A percentile compares a stretch with the other conserved stretches of the same genome.
phyloP scores from a whole-genome alignment of 192 early-diverging fungal genomes.

The Mortierella claussenii region DNA sequence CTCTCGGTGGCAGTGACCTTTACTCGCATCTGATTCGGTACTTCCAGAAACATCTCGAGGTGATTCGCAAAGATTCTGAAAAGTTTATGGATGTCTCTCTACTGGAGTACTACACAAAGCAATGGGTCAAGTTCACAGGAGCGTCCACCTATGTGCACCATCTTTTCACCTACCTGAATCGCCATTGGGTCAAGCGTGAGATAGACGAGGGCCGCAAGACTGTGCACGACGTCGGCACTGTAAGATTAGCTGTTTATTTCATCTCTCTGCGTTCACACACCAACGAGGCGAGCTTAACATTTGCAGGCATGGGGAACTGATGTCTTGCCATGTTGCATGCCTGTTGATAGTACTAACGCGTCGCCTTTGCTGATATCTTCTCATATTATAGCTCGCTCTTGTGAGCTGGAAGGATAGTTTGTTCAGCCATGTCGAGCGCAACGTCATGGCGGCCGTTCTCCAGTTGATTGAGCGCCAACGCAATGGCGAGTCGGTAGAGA shows the following conservation, averaged over 20 bases:
- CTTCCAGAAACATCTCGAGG: slow-evolving; percentile 66
- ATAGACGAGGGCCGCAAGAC: slow-evolving; percentile 92
- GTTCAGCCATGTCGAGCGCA: slow-evolving; percentile 72
- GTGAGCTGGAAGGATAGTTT: slow-evolving; percentile 90
- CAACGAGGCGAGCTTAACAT: no score
- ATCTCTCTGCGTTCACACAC: no score
- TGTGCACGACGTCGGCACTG: slow-evolving; percentile 93
- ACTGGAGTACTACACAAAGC: slow-evolving; percentile 85
- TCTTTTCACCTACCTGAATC: slow-evolving; percentile 94
- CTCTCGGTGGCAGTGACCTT: slow-evolving; percentile 65
- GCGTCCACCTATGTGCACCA: slow-evolving; percentile 88
- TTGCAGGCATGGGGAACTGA: no score
- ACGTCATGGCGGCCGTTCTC: slow-evolving; percentile 82
- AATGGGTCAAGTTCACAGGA: slow-evolving; percentile 93
- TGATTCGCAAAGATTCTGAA: slow-evolving; percentile 66
- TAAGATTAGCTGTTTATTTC: slow-evolving; percentile 58
- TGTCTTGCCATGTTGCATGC: neutral
- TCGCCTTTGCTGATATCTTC: no score
- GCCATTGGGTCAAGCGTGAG: slow-evolving; percentile 97
- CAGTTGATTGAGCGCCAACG: slow-evolving; percentile 83
- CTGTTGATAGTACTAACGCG: no score
- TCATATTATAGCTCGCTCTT: slow-evolving; percentile 77
- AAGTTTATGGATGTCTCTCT: slow-evolving; percentile 81
- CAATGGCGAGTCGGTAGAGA: slow-evolving; percentile 91
- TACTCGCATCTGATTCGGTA: slow-evolving; percentile 62